phyloP scores from a whole-genome alignment of 176 grass and related monocot species.

The Alloteropsis semialata region DNA sequence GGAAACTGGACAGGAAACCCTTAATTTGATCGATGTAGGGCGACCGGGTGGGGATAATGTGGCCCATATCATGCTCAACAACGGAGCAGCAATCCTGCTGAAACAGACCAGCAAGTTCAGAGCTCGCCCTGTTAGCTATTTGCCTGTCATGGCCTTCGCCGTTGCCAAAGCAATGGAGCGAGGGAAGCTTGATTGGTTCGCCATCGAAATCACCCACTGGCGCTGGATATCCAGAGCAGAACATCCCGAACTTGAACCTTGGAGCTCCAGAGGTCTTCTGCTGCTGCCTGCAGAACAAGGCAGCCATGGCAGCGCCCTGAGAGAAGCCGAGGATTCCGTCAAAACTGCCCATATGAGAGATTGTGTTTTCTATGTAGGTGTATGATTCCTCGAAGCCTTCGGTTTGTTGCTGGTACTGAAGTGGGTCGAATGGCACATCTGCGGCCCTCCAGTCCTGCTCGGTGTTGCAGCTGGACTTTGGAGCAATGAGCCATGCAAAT shows the following conservation, averaged over 20 bases:
- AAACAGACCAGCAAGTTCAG: conserved; percentile 53
- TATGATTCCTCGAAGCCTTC: conserved; percentile 76
- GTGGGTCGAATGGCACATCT: conserved; percentile 56
- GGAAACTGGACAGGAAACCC: conserved; percentile 59
- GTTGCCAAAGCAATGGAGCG: conserved; percentile 78
- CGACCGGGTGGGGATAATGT: conserved; percentile 71
- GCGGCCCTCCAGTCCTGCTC: conserved; percentile 60
- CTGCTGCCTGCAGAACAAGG: conserved; percentile 68
- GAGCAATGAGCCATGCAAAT: conserved; percentile 70
- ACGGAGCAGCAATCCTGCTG: conserved; percentile 36
- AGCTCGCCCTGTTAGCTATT: conserved; percentile 56
- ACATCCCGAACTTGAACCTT: conserved; percentile 64
- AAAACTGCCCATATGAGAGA: conserved; percentile 51
- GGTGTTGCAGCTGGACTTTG: conserved; percentile 9
- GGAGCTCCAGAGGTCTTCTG: conserved; percentile 32
- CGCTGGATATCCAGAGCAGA: conserved; percentile 74
- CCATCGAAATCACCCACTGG: neutral
- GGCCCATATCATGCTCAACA: conserved; percentile 89
- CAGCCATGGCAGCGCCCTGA: conserved; percentile 79
- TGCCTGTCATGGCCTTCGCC: conserved; percentile 71
- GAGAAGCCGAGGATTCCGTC: conserved; percentile 88
- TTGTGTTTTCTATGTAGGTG: conserved; percentile 40
- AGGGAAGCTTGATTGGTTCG: conserved; percentile 59
- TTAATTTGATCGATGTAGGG: conserved; percentile 77
- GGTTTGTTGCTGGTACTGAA: conserved; percentile 81